Conservation (phyloP, 352 stramenopile genomes). For the Globisporangium carolinianum region DNA sequence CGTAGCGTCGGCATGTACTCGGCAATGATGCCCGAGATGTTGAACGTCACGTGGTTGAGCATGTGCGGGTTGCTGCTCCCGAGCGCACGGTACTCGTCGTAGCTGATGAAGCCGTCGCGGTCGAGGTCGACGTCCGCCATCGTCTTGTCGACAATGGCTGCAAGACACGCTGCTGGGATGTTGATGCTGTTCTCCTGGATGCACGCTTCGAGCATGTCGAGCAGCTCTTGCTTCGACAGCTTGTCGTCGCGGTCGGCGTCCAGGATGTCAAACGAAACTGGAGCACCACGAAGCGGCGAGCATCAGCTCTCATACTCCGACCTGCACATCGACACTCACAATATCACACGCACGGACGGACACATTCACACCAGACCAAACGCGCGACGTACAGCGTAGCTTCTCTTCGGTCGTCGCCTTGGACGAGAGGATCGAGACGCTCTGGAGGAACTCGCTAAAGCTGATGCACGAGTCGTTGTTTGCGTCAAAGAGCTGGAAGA, state of each 20-base stretch:
- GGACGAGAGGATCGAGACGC: slow-evolving; percentile 62
- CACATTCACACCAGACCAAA: not conserved
- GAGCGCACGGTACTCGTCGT: slow-evolving; percentile 62
- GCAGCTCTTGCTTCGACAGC: slow-evolving; percentile 59
- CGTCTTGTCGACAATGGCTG: slow-evolving; percentile 64
- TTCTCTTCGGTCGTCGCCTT: slow-evolving; percentile 64
- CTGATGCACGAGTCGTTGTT: slow-evolving; percentile 79
- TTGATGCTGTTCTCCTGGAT: slow-evolving; percentile 74
- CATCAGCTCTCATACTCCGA: not conserved
- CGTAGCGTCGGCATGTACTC: slow-evolving; percentile 71
- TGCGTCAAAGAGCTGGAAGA: slow-evolving; percentile 74
- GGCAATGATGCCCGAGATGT: slow-evolving; percentile 62
- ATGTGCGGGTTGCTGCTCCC: slow-evolving; percentile 60
- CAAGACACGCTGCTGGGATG: slow-evolving; percentile 54
- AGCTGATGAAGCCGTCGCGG: slow-evolving; percentile 67
- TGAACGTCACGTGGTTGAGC: slow-evolving; percentile 79
- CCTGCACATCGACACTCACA: not conserved
- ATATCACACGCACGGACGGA: not conserved
- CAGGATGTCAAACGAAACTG: slow-evolving; percentile 76
- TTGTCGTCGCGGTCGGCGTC: slow-evolving; percentile 71
- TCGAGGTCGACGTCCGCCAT: slow-evolving; percentile 62
- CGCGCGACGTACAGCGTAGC: slow-evolving; percentile 42
- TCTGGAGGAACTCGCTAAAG: slow-evolving; percentile 75
- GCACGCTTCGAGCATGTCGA: slow-evolving; percentile 65
- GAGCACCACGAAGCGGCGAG: not conserved